These are phyloP conservation scores for Aspergillus phoenicis DNA, from an alignment of 2,329 filamentous ascomycete genomes.

Conservation along the genomic window DNA sequence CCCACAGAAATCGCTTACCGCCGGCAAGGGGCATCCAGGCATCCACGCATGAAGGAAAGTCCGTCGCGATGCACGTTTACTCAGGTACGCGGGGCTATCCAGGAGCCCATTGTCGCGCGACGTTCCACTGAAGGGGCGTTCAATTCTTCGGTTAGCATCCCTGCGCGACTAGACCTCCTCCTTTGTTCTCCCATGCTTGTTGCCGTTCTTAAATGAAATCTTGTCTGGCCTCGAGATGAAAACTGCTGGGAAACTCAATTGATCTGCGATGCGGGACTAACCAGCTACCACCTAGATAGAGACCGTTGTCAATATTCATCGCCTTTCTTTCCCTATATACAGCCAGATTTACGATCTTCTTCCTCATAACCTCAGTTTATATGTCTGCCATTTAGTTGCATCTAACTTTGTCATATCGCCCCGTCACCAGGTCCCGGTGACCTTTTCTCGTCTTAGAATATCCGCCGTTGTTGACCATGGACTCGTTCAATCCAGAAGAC, in stretches of 20 bases:
- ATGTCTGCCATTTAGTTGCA: neutral
- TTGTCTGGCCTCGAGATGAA: neutral
- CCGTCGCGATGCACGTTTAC: neutral
- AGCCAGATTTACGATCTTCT: neutral
- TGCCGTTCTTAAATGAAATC: neutral
- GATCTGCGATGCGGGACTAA: constrained; percentile 5
- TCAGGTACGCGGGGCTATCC: constrained; percentile 2
- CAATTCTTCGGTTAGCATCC: neutral
- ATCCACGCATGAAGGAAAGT: neutral
- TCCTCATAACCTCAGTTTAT: neutral
- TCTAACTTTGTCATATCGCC: neutral
- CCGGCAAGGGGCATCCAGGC: constrained; percentile 9
- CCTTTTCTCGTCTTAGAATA: neutral
- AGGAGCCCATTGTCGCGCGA: neutral
- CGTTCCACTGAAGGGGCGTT: neutral
- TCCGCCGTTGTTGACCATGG: constrained; percentile 31
- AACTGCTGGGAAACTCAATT: constrained; percentile 4
- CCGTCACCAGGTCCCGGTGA: neutral
- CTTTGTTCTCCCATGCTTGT: neutral
- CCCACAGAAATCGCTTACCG: constrained; percentile 26
- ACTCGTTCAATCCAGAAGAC: constrained; percentile 37
- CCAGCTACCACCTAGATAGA: neutral
- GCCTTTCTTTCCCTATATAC: neutral
- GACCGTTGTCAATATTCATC: neutral
- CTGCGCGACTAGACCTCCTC: neutral